phyloP scores from a whole-genome alignment of 768 basidiomycete genomes.

The Royoungia palumana region DNA sequence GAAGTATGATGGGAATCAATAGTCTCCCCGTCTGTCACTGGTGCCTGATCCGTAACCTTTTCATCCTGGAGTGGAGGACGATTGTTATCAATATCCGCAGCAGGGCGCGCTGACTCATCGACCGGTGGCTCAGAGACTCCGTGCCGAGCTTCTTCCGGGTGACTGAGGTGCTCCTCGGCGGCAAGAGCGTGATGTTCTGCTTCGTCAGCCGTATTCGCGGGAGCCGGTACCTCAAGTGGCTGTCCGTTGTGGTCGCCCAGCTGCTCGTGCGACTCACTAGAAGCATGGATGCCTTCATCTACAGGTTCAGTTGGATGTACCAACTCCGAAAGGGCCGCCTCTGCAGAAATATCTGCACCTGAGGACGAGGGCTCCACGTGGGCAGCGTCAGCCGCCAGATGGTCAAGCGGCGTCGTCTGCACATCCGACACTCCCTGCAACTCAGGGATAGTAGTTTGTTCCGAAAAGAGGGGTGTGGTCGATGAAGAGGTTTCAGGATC shows the following conservation, averaged over 20 bases:
- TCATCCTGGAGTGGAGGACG: slow-evolving; percentile 7
- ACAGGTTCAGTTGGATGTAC: slow-evolving; percentile 7
- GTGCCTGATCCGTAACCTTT: slow-evolving; percentile 10
- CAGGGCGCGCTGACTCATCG: slow-evolving; percentile 9
- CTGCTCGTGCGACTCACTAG: slow-evolving; percentile 22
- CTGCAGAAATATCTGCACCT: slow-evolving; percentile 8
- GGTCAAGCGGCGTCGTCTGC: slow-evolving; percentile 14
- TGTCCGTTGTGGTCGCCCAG: slow-evolving; percentile 9
- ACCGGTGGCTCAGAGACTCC: slow-evolving; percentile 6
- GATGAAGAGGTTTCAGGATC: slow-evolving; percentile 12
- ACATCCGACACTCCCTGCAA: slow-evolving; percentile 8
- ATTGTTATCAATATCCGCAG: slow-evolving; percentile 7
- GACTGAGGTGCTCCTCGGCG: slow-evolving; percentile 3
- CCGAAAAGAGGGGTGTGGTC: not conserved
- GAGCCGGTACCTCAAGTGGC: slow-evolving; percentile 4
- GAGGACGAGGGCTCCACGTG: slow-evolving; percentile 15
- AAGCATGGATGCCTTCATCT: slow-evolving; percentile 2
- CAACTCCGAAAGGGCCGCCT: not conserved
- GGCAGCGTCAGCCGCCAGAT: slow-evolving; percentile 11
- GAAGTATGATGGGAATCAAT: slow-evolving; percentile 56
- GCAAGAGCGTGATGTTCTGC: not conserved
- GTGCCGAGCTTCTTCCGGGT: slow-evolving; percentile 10
- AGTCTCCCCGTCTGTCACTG: slow-evolving; percentile 10
- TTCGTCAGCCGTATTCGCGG: slow-evolving; percentile 4
- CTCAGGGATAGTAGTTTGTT: slow-evolving; percentile 6